phyloP scores from a whole-genome alignment of 768 basidiomycete species.

The Coprinopsis cinerea region DNA sequence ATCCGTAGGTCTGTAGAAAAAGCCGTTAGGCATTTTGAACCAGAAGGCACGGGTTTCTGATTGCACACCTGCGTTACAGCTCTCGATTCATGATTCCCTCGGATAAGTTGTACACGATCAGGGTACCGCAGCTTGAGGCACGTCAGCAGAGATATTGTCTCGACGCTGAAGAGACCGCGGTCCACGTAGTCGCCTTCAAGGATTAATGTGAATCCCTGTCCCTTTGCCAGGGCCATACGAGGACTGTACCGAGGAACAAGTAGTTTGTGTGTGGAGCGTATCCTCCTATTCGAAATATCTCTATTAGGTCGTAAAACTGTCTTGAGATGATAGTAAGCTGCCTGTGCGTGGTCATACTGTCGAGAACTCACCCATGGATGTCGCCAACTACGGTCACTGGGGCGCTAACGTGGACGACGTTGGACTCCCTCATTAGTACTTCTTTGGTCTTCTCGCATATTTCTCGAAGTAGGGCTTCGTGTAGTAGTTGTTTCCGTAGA shows the following conservation, averaged over 20 bases:
- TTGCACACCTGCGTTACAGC: constrained; percentile 91
- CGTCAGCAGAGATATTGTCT: constrained; percentile 95
- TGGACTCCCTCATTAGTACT: constrained; percentile 97
- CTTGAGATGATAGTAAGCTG: constrained; percentile 48
- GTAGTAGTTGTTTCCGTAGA: constrained; percentile 86
- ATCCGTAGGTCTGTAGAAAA: constrained; percentile 82
- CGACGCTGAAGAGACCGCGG: constrained; percentile 94
- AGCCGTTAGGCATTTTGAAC: constrained; percentile 13
- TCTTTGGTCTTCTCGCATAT: constrained; percentile 99
- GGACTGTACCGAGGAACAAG: constrained; percentile 82
- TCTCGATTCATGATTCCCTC: constrained; percentile 96
- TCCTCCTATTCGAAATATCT: constrained; percentile 98
- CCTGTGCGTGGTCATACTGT: constrained; percentile 6
- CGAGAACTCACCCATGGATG: constrained; percentile 85
- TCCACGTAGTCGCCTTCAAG: constrained; percentile 93
- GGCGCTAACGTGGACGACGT: constrained; percentile 94
- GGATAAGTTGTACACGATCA: constrained; percentile 91
- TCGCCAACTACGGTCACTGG: constrained; percentile 99
- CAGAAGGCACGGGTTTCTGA: constrained; percentile 12
- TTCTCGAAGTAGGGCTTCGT: constrained; percentile 91
- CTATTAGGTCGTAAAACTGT: constrained; percentile 98
- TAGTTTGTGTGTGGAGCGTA: constrained; percentile 97
- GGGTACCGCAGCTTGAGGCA: constrained; percentile 97
- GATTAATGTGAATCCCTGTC: constrained; percentile 10
- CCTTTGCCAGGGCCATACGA: not conserved